phyloP scores from a whole-genome alignment of 2,329 filamentous ascomycete genomes.

The Aureobasidium uvarum region DNA sequence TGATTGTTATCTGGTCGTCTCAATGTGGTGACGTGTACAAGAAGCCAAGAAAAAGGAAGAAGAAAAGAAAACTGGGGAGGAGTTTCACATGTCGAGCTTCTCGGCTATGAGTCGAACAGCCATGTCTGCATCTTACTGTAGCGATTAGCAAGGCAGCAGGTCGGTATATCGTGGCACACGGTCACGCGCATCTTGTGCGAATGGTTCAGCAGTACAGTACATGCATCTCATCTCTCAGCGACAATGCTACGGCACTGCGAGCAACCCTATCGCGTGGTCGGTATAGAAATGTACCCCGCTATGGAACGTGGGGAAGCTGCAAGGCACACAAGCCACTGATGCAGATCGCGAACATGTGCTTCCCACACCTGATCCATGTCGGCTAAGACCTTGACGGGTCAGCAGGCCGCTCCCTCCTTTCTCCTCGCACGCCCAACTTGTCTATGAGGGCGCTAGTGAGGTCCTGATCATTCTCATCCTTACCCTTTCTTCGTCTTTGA shows the following conservation, averaged over 20 bases:
- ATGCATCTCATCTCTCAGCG: not conserved
- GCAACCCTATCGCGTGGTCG: slow-evolving; percentile 10
- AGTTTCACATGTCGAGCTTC: not conserved
- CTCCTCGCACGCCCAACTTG: not conserved
- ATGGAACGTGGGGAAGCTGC: slow-evolving; percentile 20
- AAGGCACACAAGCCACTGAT: slow-evolving; percentile 23
- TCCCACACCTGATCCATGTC: slow-evolving; percentile 13
- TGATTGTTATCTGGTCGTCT: not conserved
- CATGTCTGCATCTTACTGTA: not conserved
- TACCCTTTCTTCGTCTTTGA: no score
- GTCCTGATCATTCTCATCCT: not conserved
- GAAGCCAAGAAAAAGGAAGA: slow-evolving; percentile 3
- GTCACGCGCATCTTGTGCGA: not conserved
- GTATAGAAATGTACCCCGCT: slow-evolving; percentile 11
- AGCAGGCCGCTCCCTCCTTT: slow-evolving; percentile 6
- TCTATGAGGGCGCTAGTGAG: slow-evolving; percentile 25
- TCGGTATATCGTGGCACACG: slow-evolving; percentile 14
- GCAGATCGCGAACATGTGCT: slow-evolving; percentile 23
- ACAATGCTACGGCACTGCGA: not conserved
- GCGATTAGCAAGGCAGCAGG: not conserved
- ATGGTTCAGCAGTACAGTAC: not conserved
- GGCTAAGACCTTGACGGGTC: not conserved
- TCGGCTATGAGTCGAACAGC: not conserved
- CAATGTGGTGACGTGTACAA: slow-evolving; percentile 13
- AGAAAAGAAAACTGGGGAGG: not conserved